phyloP scores from a whole-genome alignment of 768 basidiomycete species.

The Solioccasus polychromus region DNA sequence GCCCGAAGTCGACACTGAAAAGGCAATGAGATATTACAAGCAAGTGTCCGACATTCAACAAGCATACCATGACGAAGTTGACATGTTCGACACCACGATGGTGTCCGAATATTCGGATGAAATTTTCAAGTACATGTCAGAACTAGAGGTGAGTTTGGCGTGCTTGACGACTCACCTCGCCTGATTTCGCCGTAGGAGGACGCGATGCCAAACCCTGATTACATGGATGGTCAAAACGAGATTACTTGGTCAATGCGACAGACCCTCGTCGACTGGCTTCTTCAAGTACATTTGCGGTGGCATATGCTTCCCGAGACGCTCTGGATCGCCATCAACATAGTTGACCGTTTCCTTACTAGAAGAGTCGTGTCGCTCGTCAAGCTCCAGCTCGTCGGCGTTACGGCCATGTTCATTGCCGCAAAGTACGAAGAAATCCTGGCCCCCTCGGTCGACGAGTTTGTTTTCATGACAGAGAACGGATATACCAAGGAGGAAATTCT shows the following conservation, averaged over 20 bases:
- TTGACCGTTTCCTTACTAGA: slow-evolving; percentile 88
- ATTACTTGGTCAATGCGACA: slow-evolving; percentile 94
- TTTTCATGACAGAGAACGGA: slow-evolving; percentile 95
- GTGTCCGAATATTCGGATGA: slow-evolving; percentile 99
- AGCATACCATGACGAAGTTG: slow-evolving; percentile 67
- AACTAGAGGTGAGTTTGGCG: slow-evolving; percentile 71
- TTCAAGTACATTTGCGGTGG: slow-evolving; percentile 96
- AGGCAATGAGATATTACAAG: slow-evolving; percentile 51
- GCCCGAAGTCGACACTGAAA: slow-evolving; percentile 72
- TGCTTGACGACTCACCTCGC: slow-evolving; percentile 17
- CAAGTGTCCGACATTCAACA: slow-evolving; percentile 65
- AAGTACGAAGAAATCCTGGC: slow-evolving; percentile 99
- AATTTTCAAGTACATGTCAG: slow-evolving; percentile 94
- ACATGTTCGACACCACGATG: slow-evolving; percentile 81
- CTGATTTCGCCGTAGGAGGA: slow-evolving; percentile 50
- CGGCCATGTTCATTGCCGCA: slow-evolving; percentile 97
- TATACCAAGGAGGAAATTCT: slow-evolving; percentile 95
- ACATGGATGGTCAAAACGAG: slow-evolving; percentile 92
- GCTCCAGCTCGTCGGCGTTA: slow-evolving; percentile 95
- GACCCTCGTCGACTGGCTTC: slow-evolving; percentile 95
- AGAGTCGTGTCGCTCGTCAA: slow-evolving; percentile 86
- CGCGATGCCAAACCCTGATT: slow-evolving; percentile 88
- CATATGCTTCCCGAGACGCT: slow-evolving; percentile 99
- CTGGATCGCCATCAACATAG: slow-evolving; percentile 98
- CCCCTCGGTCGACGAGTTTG: slow-evolving; percentile 96